Conservation (phyloP, 2,329 filamentous ascomycete genomes). For the Zymoseptoria ardabiliae region DNA sequence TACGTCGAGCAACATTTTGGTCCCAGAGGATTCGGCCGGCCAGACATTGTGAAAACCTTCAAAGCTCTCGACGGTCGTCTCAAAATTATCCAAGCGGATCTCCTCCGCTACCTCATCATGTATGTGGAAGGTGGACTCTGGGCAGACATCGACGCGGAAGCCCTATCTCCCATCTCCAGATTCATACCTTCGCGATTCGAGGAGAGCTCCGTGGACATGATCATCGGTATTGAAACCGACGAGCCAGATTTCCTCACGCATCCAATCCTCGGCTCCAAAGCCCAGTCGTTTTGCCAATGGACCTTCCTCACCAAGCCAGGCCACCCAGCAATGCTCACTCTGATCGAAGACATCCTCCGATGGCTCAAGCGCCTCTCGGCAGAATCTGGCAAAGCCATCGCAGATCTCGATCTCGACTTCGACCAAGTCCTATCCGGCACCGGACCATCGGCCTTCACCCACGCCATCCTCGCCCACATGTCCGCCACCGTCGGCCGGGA, state of each 20-base stretch:
- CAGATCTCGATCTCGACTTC: conserved; percentile 57
- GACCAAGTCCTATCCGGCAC: conserved; percentile 65
- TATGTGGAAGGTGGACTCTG: conserved; percentile 57
- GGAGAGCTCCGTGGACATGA: conserved; percentile 56
- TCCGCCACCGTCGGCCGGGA: conserved; percentile 38
- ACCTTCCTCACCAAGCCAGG: conserved; percentile 63
- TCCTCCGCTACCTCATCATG: conserved; percentile 59
- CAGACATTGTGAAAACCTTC: conserved; percentile 57
- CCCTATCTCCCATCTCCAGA: conserved; percentile 43
- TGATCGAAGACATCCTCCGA: conserved; percentile 59
- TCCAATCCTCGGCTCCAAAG: conserved; percentile 59
- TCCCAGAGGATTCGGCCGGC: conserved; percentile 54
- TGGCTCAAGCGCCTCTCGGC: conserved; percentile 56
- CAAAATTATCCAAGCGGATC: conserved; percentile 59
- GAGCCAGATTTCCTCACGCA: conserved; percentile 58
- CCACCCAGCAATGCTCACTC: conserved; percentile 58
- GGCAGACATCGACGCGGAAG: conserved; percentile 53
- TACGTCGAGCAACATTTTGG: conserved; percentile 64
- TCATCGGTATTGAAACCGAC: conserved; percentile 64
- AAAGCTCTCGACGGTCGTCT: conserved; percentile 44
- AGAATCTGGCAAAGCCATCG: conserved; percentile 52
- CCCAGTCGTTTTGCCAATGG: conserved; percentile 66
- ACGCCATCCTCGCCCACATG: conserved; percentile 58
- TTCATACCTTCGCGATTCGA: conserved; percentile 58
- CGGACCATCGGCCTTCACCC: conserved; percentile 62